Evolutionary conservation across 306 rosid genomes (phyloP).

Genomic region (Trifolium subterraneum): DNA sequence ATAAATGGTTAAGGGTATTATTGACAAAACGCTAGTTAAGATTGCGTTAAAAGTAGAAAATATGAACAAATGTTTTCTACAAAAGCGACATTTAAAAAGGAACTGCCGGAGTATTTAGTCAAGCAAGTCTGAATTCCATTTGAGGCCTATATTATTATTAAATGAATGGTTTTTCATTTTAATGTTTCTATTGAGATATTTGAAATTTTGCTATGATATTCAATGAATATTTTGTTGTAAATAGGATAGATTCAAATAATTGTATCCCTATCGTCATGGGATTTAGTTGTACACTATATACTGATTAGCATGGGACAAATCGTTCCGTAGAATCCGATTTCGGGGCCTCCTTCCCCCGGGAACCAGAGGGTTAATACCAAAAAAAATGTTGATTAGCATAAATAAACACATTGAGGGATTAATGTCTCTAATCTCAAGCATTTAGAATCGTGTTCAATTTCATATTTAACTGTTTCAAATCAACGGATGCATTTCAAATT

Average conservation of each 20-base stretch:
- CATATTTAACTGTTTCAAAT: background rate
- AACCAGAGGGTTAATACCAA: too few relatives aligned
- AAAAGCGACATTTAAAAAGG: too few relatives aligned
- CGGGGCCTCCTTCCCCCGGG: too few relatives aligned
- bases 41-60: too few relatives aligned
- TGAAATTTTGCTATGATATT: background rate
- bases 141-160: background rate
- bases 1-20: too few relatives aligned
- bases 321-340: too few relatives aligned
- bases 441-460: background rate
- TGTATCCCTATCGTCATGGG: background rate
- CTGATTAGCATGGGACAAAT: too few relatives aligned
- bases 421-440: background rate
- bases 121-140: background rate
- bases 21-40: too few relatives aligned
- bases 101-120: background rate
- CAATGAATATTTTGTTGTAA: background rate
- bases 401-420: too few relatives aligned
- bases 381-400: too few relatives aligned
- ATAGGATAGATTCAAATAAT: conserved; percentile 1
- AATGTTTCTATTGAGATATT: background rate
- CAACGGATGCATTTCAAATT: background rate
- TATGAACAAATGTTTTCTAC: too few relatives aligned
- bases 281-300: background rate
- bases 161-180: background rate